Evolutionary conservation across 1,284 basidiomycete genomes (phyloP).

Genomic region (Leccinum huronense): DNA sequence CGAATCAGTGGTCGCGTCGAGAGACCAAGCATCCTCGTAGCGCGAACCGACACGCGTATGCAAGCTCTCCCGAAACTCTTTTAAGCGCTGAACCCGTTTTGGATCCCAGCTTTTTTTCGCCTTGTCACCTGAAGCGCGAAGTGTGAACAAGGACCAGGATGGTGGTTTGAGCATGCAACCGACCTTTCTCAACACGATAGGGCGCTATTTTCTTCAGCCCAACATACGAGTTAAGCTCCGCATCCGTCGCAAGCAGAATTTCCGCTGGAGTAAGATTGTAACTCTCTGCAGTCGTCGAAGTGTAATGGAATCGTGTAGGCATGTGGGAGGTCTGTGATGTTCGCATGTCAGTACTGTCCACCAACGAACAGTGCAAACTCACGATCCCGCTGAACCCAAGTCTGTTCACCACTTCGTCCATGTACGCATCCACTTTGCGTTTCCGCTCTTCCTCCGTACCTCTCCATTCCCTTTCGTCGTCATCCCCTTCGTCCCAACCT

Average conservation of each 20-base stretch:
- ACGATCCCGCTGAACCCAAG: constrained; percentile 97
- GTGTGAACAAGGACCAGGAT: not conserved
- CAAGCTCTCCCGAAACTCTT: constrained; percentile 64
- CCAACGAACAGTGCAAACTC: constrained; percentile 31
- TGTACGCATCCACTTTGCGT: constrained; percentile 76
- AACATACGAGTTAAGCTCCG: constrained; percentile 90
- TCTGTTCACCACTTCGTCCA: constrained; percentile 87
- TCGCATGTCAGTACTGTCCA: constrained; percentile 8
- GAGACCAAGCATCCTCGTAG: constrained; percentile 21
- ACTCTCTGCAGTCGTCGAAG: constrained; percentile 62
- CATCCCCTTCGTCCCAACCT: constrained; percentile 27
- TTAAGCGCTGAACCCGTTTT: constrained; percentile 65
- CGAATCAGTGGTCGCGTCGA: constrained; percentile 14
- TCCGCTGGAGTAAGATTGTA: constrained; percentile 84
- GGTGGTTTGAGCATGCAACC: not conserved
- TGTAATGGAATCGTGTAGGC: constrained; percentile 94
- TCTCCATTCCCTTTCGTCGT: constrained; percentile 68
- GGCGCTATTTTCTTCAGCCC: constrained; percentile 89
- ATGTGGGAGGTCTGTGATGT: constrained; percentile 74
- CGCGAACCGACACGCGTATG: constrained; percentile 21
- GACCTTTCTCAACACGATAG: constrained; percentile 55
- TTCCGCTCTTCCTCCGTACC: constrained; percentile 87
- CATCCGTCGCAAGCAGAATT: constrained; percentile 90
- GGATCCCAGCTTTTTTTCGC: constrained; percentile 54
- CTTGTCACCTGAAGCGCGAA: constrained; percentile 32